Evolutionary conservation across 2,329 filamentous ascomycete genomes (phyloP), one percentile per base, ranked within the genome.

Genomic region (Microcyclospora pomicola): DNA sequence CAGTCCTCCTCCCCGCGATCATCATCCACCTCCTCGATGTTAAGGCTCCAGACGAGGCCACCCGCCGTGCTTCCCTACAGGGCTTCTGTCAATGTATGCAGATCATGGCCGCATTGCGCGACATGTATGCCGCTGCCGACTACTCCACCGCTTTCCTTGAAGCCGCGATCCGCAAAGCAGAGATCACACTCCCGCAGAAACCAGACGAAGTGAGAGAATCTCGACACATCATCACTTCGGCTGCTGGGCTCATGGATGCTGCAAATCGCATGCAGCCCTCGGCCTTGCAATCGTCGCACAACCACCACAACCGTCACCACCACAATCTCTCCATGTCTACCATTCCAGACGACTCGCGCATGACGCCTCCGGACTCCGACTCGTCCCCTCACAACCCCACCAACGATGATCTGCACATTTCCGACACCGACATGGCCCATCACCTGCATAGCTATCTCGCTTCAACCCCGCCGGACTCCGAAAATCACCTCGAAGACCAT

Each of bases 121-220:
- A 94, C 53, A 83, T 86, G 24, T 95, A 96, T 53, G 79, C 86
- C 0, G 86, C 87, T 0, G 88, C 88, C n/a, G 87, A 95, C 59
- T 94, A 91, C 52, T 86, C 85, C n/a, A 88, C 83, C 1, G 83
- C 83, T 2, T 95, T 95, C 65, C 70, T 95, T n/a, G 84, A 93
- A 56, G 85, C 86, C 1, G 85, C 86, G 1, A 81, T 94, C 45
- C 78, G 82, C 44, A 92, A 93, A 64, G 84, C 84, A 7, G 77
- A 82, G 40, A 86, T 91, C 44, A 77, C 82, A 39, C 67, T 85
- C 30, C 72, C 71, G 2, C 53, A 55, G 37, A 53, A 51, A 37
- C 33, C 50, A 24, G 47, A 51, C 29, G 50, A 56, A 37, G 38
- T 54, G 33, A 53, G 53, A 34, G 49, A 55, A 39, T 31, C 30